Evolutionary conservation across 1,284 basidiomycete genomes (phyloP), one percentile per base, ranked within the genome.

Genomic region (Mycena sp.): DNA sequence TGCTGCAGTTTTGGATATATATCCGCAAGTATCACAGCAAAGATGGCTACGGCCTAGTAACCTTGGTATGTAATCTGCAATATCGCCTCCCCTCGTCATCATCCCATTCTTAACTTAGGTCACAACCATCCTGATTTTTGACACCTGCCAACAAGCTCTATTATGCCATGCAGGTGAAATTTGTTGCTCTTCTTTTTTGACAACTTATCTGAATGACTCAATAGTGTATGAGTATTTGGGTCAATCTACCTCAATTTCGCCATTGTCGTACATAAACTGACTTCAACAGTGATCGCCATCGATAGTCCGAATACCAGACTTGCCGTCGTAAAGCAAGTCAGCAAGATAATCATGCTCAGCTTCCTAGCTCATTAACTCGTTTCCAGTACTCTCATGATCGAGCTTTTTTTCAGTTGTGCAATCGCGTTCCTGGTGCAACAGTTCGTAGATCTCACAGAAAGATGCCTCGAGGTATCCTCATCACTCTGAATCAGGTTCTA

Each of bases 371-470:
- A 35, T 26, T 14, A 12, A 37, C 17, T 28, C 10, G 30, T 3
- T 6, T 26, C 19, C 40, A 67, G 67, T 14, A 53, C 63, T 7
- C 58, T 69, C n/a, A 57, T 69, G 29, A 57, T 65, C 25, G 67
- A 69, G 49, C 17, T 69, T 12, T 69, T 67, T 35, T 69, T 69
- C 52, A 63, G 65, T 26, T 61, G 58, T 49, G 59, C 55, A n/a
- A 67, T 69, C 48, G 63, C 67, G 9, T 53, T 64, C 10, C 40
- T 60, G 12, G 65, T 67, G n/a, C 67, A 69, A 44, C 59, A 63
- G 62, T 61, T 25, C 19, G 54, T 21, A 11, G 11, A 38, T n/a
- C 17, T 16, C 26, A 21, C n/a, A 6, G 17, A 4, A 7, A 11
- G 4, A 40, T 46, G 44, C 10, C 5, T 14, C 32, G 32, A 26